phyloP scores from a whole-genome alignment of 306 rosid genomes.

The Cicer yamashitae region DNA sequence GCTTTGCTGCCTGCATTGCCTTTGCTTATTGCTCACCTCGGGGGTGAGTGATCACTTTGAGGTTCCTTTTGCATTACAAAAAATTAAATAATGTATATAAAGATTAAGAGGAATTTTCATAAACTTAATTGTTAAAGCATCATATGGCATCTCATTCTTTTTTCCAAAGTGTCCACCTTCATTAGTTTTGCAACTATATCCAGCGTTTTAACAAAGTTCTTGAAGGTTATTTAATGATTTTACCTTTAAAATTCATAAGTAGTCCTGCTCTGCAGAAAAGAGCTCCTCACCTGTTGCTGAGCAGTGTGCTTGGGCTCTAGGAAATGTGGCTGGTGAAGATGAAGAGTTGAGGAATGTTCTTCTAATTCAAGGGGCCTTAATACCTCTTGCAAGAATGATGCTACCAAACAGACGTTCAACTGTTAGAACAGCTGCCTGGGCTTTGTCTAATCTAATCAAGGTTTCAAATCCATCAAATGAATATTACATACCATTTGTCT shows the following conservation, averaged over 20 bases:
- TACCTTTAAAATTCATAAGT: constrained; percentile 38
- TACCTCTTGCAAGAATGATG: constrained; percentile 94
- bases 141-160: constrained; percentile 28
- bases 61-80: constrained; percentile 38
- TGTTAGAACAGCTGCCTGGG: constrained; percentile 97
- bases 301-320: constrained; percentile 97
- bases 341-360: constrained; percentile 84
- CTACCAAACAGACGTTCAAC: constrained; percentile 86
- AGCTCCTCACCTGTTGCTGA: constrained; percentile 90
- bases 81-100: constrained; percentile 21
- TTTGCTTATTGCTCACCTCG: constrained; percentile 91
- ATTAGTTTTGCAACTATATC: constrained; percentile 17
- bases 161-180: constrained; percentile 18
- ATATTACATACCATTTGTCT: constrained; percentile 27
- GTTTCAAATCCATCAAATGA: constrained; percentile 54
- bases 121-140: constrained; percentile 23
- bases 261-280: constrained; percentile 64
- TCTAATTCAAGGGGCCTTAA: constrained; percentile 85
- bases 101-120: constrained; percentile 34
- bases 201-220: constrained; percentile 16
- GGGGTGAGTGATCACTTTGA: constrained; percentile 67
- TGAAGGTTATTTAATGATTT: constrained; percentile 41
- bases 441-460: constrained; percentile 96
- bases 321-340: constrained; percentile 98
- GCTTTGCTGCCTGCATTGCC: constrained; percentile 91